Conservation (phyloP, 805 yeast species). For the Nakazawaea pomicola region DNA sequence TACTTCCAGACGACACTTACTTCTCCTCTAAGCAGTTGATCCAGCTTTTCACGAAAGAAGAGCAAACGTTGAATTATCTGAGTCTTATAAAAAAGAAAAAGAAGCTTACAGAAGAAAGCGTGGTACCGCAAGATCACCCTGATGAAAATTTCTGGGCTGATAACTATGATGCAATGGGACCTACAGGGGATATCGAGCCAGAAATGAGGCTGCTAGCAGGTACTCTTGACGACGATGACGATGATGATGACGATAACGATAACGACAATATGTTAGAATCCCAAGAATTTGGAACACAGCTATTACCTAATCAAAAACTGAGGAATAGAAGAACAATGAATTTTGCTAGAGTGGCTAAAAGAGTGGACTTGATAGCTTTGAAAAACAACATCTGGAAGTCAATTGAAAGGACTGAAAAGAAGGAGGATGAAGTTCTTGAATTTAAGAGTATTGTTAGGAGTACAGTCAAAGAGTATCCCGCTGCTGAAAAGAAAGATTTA, state of each 20-base stretch:
- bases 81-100: no score
- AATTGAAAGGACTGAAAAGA: constrained; percentile 20
- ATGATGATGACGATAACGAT: constrained; percentile 36
- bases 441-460: constrained; percentile 21
- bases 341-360: constrained; percentile 70
- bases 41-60: constrained; percentile 65
- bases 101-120: constrained; percentile 20
- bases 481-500: constrained; percentile 55
- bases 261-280: constrained; percentile 28
- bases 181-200: constrained; percentile 7
- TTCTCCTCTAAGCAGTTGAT: constrained; percentile 68
- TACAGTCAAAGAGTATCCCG: constrained; percentile 42
- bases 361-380: constrained; percentile 67
- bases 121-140: constrained; percentile 19
- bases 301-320: constrained; percentile 17
- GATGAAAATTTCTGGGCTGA: constrained; percentile 75
- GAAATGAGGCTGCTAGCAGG: constrained; percentile 35
- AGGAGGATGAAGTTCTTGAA: constrained; percentile 11
- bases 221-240: constrained; percentile 25
- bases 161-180: constrained; percentile 41
- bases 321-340: constrained; percentile 36
- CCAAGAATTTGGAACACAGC: constrained; percentile 21
- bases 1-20: constrained; percentile 69
- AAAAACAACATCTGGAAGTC: constrained; percentile 75
- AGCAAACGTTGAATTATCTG: constrained; percentile 21